Percentiles rank a stretch among this genome's conserved stretches.
These are phyloP conservation scores for Porcisia hertigi DNA, from an alignment of 208 protist genomes.

Conservation along the genomic window DNA sequence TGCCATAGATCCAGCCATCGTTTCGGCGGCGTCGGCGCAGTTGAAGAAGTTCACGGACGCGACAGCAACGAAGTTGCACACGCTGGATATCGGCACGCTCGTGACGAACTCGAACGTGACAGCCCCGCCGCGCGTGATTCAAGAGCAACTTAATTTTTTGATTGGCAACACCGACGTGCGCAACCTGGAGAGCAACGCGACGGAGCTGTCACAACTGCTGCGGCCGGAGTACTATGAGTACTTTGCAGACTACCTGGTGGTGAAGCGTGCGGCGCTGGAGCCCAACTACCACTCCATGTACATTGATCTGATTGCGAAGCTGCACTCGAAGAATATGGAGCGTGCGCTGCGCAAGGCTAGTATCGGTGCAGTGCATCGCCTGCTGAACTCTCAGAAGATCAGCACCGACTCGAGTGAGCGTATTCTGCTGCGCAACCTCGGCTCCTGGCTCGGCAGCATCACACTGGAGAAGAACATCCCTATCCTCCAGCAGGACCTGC, in stretches of 20 bases:
- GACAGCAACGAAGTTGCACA: constrained; percentile 76
- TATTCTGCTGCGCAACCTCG: constrained; percentile 97
- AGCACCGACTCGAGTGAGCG: constrained; percentile 89
- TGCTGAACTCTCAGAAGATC: constrained; percentile 96
- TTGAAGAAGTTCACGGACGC: constrained; percentile 47
- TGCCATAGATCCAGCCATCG: constrained; percentile 75
- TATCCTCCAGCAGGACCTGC: constrained; percentile 94
- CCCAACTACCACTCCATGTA: constrained; percentile 98
- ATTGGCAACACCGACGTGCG: constrained; percentile 90
- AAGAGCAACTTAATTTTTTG: constrained; percentile 93
- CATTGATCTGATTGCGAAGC: constrained; percentile 76
- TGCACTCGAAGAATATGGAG: constrained; percentile 87
- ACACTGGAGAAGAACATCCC: constrained; percentile 98
- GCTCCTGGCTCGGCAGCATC: constrained; percentile 96
- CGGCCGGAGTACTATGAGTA: constrained; percentile 90
- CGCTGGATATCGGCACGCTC: constrained; percentile 83
- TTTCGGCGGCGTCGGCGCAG: constrained; percentile 34
- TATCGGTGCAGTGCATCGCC: constrained; percentile 81
- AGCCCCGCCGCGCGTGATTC: constrained; percentile 83
- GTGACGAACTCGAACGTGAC: constrained; percentile 74
- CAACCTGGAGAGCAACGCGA: constrained; percentile 82
- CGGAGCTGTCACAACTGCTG: constrained; percentile 79
- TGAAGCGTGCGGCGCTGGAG: constrained; percentile 98
- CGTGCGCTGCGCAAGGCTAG: constrained; percentile 80
- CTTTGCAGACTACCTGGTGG: constrained; percentile 97